These are phyloP conservation scores for Kalmusia sp. DNA, from an alignment of 2,329 filamentous ascomycete genomes.

Conservation along the genomic window DNA sequence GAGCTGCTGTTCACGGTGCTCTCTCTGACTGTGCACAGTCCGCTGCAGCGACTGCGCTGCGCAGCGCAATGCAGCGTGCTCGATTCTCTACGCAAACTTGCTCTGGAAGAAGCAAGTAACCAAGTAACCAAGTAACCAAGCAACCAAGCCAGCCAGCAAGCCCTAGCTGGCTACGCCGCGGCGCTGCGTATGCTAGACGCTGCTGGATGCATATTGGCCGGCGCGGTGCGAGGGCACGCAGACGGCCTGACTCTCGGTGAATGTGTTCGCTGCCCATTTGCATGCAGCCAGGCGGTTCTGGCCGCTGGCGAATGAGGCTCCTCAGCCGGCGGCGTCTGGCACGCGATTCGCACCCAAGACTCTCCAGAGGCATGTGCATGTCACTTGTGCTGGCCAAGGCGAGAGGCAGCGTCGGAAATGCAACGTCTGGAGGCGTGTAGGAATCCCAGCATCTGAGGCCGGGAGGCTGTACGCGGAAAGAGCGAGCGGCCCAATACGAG, in stretches of 20 bases:
- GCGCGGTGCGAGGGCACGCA: not conserved
- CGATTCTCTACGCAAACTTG: not conserved
- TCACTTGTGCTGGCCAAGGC: not conserved
- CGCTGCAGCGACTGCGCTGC: not conserved
- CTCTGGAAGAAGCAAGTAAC: not conserved
- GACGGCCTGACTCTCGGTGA: constrained; percentile 4
- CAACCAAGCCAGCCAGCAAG: no score
- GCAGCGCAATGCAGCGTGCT: not conserved
- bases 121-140: not conserved
- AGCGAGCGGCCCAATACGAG: constrained; percentile 1
- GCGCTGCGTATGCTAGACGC: not conserved
- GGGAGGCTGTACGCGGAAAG: not conserved
- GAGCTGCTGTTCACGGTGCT: not conserved
- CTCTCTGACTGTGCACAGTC: not conserved
- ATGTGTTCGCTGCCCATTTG: not conserved
- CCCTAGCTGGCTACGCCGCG: not conserved
- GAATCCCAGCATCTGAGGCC: not conserved
- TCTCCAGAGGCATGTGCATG: not conserved
- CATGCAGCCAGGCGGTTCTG: not conserved
- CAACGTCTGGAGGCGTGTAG: not conserved
- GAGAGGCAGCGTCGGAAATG: not conserved
- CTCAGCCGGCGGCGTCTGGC: not conserved
- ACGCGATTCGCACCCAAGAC: not conserved
- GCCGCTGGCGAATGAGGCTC: not conserved
- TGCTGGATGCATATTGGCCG: not conserved